phyloP scores from a whole-genome alignment of 192 early-diverging fungal species.

The Coemansia aciculifera region DNA sequence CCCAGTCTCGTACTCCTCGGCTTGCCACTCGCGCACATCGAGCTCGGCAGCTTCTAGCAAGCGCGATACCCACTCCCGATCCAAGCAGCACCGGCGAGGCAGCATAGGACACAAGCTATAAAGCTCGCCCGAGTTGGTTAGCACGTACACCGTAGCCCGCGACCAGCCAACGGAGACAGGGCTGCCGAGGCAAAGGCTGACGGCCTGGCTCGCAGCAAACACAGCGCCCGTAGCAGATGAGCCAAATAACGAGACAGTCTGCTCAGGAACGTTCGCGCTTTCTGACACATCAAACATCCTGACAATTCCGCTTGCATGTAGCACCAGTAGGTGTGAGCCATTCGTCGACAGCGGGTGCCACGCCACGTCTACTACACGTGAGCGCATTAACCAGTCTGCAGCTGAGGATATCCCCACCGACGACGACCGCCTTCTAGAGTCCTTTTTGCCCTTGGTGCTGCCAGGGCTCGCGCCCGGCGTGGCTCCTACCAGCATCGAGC shows the following conservation, averaged over 20 bases:
- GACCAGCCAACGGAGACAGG: slow-evolving; percentile 61
- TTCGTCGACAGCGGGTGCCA: slow-evolving; percentile 81
- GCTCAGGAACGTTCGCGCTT: slow-evolving; percentile 67
- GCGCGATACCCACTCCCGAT: slow-evolving; percentile 35
- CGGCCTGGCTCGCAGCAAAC: slow-evolving; percentile 45
- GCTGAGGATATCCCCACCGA: slow-evolving; percentile 19
- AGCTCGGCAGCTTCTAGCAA: slow-evolving; percentile 42
- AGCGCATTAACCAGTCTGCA: slow-evolving; percentile 36
- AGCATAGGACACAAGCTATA: slow-evolving; percentile 78
- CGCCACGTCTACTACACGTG: slow-evolving; percentile 63
- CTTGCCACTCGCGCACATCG: slow-evolving; percentile 54
- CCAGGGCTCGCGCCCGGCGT: slow-evolving; percentile 4
- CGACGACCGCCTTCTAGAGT: slow-evolving; percentile 17
- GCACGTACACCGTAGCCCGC: slow-evolving; percentile 66
- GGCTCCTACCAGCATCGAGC: slow-evolving; percentile 34
- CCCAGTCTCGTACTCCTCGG: slow-evolving; percentile 45
- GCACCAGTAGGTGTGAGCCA: slow-evolving; percentile 68
- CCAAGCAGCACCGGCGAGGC: slow-evolving; percentile 55
- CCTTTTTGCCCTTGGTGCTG: background rate
- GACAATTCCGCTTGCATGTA: slow-evolving; percentile 65
- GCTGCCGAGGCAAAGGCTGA: slow-evolving; percentile 55
- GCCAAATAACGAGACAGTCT: slow-evolving; percentile 47
- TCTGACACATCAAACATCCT: slow-evolving; percentile 71
- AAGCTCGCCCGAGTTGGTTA: slow-evolving; percentile 70
- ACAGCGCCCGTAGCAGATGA: slow-evolving; percentile 8